Conservation (phyloP, 352 stramenopile species). For the Globisporangium carolinianum region DNA sequence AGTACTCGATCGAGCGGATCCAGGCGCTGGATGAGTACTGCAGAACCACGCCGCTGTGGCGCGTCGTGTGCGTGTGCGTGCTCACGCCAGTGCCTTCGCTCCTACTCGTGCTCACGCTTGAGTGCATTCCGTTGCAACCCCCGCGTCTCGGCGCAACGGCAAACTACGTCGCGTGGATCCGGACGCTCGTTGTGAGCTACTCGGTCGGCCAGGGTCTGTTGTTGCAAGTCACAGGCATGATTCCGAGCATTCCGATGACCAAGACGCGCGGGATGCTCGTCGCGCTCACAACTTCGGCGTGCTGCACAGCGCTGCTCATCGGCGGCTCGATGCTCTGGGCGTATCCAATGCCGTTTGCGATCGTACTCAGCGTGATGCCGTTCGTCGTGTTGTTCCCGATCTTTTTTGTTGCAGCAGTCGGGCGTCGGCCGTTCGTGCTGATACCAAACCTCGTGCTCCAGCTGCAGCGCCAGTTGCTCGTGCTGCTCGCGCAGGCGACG, state of each 20-base stretch:
- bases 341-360: constrained; percentile 33
- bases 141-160: constrained; percentile 5
- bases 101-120: constrained; percentile 13
- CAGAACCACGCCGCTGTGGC: neutral
- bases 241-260: constrained; percentile 2
- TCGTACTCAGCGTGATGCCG: constrained; percentile 12
- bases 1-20: constrained; percentile 34
- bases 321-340: constrained; percentile 19
- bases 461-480: constrained; percentile 12
- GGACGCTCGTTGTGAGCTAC: constrained; percentile 3
- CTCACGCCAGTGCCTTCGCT: constrained; percentile 18
- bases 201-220: constrained; percentile 8
- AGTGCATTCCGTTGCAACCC: constrained; percentile 17
- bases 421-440: neutral
- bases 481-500: constrained; percentile 14
- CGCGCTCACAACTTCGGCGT: neutral
- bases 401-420: constrained; percentile 6
- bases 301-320: constrained; percentile 11
- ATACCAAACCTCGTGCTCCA: constrained; percentile 12
- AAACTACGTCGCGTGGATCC: constrained; percentile 8
- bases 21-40: constrained; percentile 27
- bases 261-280: neutral
- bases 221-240: neutral
- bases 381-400: constrained; percentile 18
- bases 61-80: constrained; percentile 6